Percentiles rank a stretch among this genome's conserved stretches.
Conservation (phyloP, 2,329 filamentous ascomycete species). For the Tolypocladium album region DNA sequence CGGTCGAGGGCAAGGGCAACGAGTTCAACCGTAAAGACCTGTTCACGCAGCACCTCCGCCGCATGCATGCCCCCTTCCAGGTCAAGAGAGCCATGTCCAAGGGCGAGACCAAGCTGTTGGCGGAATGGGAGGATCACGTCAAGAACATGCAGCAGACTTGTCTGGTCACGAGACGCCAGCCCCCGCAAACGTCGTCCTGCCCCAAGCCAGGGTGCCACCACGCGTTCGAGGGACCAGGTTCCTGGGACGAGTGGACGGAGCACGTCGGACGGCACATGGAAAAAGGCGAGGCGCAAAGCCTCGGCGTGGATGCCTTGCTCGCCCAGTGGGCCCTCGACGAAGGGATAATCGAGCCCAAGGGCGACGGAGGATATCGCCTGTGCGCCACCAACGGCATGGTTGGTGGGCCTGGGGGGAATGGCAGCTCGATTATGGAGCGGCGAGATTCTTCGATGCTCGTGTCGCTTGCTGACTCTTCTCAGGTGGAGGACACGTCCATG, state of each 20-base stretch:
- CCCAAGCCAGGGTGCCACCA: conserved; percentile 60
- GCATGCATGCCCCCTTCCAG: conserved; percentile 75
- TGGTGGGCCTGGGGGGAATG: conserved; percentile 5
- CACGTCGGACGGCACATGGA: conserved; percentile 89
- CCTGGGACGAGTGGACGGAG: conserved; percentile 88
- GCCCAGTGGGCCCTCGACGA: conserved; percentile 54
- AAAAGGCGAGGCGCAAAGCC: conserved; percentile 47
- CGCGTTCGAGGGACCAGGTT: conserved; percentile 58
- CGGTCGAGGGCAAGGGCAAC: conserved; percentile 45
- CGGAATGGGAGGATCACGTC: conserved; percentile 54
- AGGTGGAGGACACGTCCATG: conserved; percentile 10
- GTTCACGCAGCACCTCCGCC: conserved; percentile 85
- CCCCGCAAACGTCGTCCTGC: conserved; percentile 63
- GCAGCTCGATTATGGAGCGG: conserved; percentile 8
- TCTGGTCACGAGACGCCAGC: conserved; percentile 54
- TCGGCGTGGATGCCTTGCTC: conserved; percentile 47
- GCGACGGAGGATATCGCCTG: conserved; percentile 47
- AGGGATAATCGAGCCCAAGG: conserved; percentile 48
- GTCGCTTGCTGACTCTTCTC: conserved; percentile 7
- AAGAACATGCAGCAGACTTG: conserved; percentile 66
- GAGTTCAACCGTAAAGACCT: conserved; percentile 93
- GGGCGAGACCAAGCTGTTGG: conserved; percentile 46
- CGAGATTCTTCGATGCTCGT: conserved; percentile 15
- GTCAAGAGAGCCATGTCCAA: conserved; percentile 48
- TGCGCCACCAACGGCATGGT: conserved; percentile 16